phyloP scores from a whole-genome alignment of 768 basidiomycete species.

The Lactarius deliciosus region DNA sequence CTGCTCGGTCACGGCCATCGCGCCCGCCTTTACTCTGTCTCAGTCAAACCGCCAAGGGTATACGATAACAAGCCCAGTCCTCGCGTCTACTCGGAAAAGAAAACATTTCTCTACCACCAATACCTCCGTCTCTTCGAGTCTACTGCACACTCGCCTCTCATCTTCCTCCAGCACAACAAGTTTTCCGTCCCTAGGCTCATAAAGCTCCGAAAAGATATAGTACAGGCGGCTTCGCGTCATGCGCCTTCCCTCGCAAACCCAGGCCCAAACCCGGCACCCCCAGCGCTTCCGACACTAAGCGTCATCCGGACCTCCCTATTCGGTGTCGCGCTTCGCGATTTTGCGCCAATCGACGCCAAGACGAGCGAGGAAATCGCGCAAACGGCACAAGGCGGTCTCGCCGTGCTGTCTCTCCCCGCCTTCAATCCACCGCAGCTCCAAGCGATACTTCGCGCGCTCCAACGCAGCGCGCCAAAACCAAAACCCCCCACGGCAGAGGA shows the following conservation, averaged over 20 bases:
- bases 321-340: conserved; percentile 71
- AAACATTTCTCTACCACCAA: conserved; percentile 76
- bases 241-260: conserved; percentile 38
- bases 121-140: conserved; percentile 70
- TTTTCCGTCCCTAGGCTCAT: conserved; percentile 68
- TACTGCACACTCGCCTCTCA: conserved; percentile 56
- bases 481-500: conserved; percentile 53
- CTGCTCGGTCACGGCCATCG: conserved; percentile 16
- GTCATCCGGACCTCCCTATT: conserved; percentile 78
- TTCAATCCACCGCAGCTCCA: conserved; percentile 73
- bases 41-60: conserved; percentile 50
- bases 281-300: conserved; percentile 52
- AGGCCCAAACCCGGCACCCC: conserved; percentile 31
- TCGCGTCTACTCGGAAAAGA: conserved; percentile 76
- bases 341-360: conserved; percentile 48
- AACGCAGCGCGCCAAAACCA: conserved; percentile 62
- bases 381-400: conserved; percentile 58
- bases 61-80: conserved; percentile 55
- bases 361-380: conserved; percentile 54
- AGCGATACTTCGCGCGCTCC: conserved; percentile 64
- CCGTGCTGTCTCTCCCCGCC: conserved; percentile 60
- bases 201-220: conserved; percentile 67
- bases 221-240: conserved; percentile 45
- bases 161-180: conserved; percentile 78
- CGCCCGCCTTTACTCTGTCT: conserved; percentile 39